These are phyloP conservation scores for Colletotrichum sansevieriae DNA, from an alignment of 2,329 filamentous ascomycete genomes.

Conservation along the genomic window DNA sequence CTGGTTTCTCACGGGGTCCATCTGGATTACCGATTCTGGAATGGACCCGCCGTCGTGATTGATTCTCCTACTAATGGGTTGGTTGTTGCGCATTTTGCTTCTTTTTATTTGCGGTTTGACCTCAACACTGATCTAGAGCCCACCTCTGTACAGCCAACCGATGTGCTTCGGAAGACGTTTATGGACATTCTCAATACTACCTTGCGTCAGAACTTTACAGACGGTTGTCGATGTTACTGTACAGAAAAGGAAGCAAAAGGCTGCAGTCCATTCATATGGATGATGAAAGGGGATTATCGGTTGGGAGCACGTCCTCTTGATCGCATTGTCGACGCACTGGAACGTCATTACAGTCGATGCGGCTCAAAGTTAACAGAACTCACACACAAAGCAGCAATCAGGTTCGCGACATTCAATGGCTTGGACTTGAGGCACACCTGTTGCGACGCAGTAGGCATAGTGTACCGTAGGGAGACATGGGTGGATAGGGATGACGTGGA, in stretches of 20 bases:
- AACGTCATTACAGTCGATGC: neutral
- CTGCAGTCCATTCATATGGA: conserved; percentile 1
- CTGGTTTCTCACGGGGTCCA: neutral
- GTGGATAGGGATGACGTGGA: neutral
- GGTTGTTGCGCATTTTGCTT: neutral
- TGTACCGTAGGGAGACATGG: neutral
- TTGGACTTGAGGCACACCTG: neutral
- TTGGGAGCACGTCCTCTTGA: too few relatives aligned
- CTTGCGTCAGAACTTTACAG: neutral
- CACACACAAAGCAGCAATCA: conserved; percentile 1
- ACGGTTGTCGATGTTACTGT: conserved; percentile 1
- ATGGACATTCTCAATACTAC: neutral
- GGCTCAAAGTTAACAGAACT: neutral
- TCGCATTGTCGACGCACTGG: too few relatives aligned
- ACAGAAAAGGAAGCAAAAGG: neutral
- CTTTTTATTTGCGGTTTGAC: neutral
- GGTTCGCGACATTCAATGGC: neutral
- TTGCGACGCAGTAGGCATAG: neutral
- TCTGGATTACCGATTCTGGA: neutral
- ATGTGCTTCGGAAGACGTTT: neutral
- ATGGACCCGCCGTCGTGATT: neutral
- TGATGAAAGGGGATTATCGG: conserved; percentile 2
- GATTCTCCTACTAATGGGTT: neutral
- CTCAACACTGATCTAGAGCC: too few relatives aligned
- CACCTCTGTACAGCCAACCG: too few relatives aligned